Evolutionary conservation across 495 filamentous ascomycete genomes (phyloP), one percentile per base, ranked within the genome.

Genomic region (Penicillium pancosmium): DNA sequence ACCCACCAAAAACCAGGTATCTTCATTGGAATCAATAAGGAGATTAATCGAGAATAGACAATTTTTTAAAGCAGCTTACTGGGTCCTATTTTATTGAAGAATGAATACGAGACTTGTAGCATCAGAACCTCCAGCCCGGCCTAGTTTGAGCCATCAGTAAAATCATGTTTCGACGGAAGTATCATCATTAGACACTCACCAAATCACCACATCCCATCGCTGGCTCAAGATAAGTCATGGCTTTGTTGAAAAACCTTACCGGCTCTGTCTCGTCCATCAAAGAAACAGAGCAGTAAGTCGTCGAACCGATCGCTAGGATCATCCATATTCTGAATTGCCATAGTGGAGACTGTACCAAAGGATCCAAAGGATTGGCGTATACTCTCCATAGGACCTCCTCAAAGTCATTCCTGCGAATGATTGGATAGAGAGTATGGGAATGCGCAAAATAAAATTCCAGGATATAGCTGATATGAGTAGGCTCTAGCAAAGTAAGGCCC

Each of bases 21-120:
- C 71, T 72, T 13, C 9, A 3, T 2, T 43, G 15, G 41, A 15
- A 35, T 38, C 36, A 38, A 38, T 38, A 4, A 13, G 12, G 36
- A n/a, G 11, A n/a, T 4, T n/a, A 38, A 38, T 12, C 36, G 9
- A 38, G 11, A 38, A 1, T 13, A 13, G 2, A 13, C 23, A 4
- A 23, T 4, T n/a, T 4, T 7, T 47, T 21, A 9, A 27, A 33
- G 10, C 1, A 9, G 70, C 66, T 23, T 65, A 76, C 74, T 77
- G n/a, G 74, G 74, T 47, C 74, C 74, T 36, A 73, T 62, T 19
- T 73, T 67, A 31, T 76, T 77, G 55, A 77, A 77, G 43, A 77
- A 77, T 1, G 73, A 74, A 25, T 73, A 77, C 1, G 74, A 77
- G 1, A 77, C 74, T 41, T 77, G 74, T 4, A 76, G 68, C 71